Evolutionary conservation across 129 eudicot species (phyloP).

Genomic region (Saposhnikovia divaricata): DNA sequence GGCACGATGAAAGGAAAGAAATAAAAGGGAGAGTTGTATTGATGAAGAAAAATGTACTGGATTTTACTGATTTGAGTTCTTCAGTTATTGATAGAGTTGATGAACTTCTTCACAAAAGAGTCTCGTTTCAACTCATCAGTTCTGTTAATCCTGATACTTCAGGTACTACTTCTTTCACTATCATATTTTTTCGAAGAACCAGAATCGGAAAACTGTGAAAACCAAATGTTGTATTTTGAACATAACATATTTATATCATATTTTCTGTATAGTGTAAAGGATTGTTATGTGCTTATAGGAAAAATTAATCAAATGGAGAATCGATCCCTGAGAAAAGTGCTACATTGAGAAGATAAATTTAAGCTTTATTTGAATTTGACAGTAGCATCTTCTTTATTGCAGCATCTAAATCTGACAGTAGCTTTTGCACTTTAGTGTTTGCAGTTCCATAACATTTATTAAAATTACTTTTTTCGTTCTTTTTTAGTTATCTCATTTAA

Average conservation of each 20-base stretch:
- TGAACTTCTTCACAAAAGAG: slow-evolving; percentile 42
- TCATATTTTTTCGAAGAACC: too few relatives aligned
- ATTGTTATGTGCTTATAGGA: too few relatives aligned
- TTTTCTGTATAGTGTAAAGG: too few relatives aligned
- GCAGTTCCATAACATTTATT: background rate
- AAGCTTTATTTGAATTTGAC: background rate
- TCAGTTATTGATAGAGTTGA: slow-evolving; percentile 25
- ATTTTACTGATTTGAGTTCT: slow-evolving; percentile 19
- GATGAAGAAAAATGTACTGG: slow-evolving; percentile 50
- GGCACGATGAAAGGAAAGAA: slow-evolving; percentile 16
- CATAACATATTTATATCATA: too few relatives aligned
- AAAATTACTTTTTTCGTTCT: too few relatives aligned
- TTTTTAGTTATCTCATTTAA: too few relatives aligned
- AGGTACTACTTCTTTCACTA: slow-evolving; percentile 10
- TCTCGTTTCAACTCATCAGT: slow-evolving; percentile 57
- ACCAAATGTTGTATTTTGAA: background rate
- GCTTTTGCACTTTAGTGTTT: background rate
- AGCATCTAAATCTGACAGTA: background rate
- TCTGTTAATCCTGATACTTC: slow-evolving; percentile 24
- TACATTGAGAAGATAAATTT: background rate
- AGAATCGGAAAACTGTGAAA: too few relatives aligned
- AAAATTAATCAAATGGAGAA: too few relatives aligned
- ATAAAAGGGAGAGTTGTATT: slow-evolving; percentile 50
- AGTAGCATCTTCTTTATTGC: background rate
- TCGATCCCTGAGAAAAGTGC: background rate